Evolutionary conservation across 2,329 filamentous ascomycete genomes (phyloP), one percentile per base, ranked within the genome.

Genomic region (Ceratocystis cacaofunesta): DNA sequence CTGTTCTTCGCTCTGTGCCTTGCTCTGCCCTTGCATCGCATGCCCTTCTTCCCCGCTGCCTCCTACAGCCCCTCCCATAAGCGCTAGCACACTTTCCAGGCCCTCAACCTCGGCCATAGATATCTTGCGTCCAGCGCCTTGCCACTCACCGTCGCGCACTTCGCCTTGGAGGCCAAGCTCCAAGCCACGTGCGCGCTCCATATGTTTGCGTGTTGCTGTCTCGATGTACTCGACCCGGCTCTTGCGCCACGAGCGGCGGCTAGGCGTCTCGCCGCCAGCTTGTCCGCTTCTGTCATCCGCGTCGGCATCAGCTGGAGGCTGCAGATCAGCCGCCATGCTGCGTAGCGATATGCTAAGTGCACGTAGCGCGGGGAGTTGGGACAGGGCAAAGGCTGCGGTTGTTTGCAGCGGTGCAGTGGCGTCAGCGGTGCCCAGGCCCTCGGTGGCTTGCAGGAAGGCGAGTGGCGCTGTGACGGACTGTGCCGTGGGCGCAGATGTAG

Each of bases 181-280:
- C 66, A 92, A 76, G 0, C 88, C 88, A 58, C 85, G 78, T 57
- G 84, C 78, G 32, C 76, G 80, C 76, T 95, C 89, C 50, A 96
- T 77, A 72, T 95, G 89, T 67, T 88, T 81, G 69, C 84, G 79
- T 62, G 89, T 89, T 71, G 91, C 86, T 64, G 82, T 82, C 75
- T 96, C 92, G 61, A 97, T 85, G 73, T 97, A 97, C 69, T 88
- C 82, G 66, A 87, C 80, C 68, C 92, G 80, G 73, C 94, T 85
- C 64, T 85, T 82, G 48, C 85, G 81, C 77, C 85, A 89, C 58
- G 80, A 74, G 61, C 70, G 71, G 66, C 36, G 73, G 72, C 2
- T 74, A 74, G 32, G 73, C 72, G 2, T 74, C 71, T 48, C 41
- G 5, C 36, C 57, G 36, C 32, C 44, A 10, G 44, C 44, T 5